Evolutionary conservation across 164 flowering plant genomes (phyloP).

Genomic region (Tinospora cordifolia): DNA sequence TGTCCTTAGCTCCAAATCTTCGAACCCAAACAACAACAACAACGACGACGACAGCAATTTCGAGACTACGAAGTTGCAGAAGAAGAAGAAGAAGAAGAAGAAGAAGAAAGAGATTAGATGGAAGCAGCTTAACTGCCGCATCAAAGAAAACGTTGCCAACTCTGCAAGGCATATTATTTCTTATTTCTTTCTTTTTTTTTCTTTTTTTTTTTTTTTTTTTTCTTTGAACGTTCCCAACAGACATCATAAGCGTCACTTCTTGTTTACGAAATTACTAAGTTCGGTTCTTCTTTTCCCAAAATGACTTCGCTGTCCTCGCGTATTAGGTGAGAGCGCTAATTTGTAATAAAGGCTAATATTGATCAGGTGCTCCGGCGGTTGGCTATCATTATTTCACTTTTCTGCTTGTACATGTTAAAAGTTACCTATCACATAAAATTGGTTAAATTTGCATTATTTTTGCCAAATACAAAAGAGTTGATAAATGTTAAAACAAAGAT

Average conservation of each 20-base stretch:
- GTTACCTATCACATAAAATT: no score
- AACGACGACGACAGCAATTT: constrained; percentile 1
- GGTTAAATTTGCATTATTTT: no score
- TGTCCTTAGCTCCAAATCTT: background rate
- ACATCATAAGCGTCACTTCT: background rate
- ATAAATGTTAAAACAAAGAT: no score
- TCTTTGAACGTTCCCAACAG: constrained; percentile 8
- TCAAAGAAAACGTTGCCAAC: constrained; percentile 20
- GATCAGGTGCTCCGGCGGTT: background rate
- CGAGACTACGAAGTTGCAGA: background rate
- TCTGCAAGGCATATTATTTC: constrained; percentile 15
- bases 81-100: constrained; percentile 4
- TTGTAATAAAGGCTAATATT: background rate
- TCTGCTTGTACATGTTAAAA: no score
- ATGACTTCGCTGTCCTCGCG: background rate
- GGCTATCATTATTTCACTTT: background rate
- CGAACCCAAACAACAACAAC: background rate
- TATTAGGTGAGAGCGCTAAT: background rate
- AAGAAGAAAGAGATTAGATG: constrained; percentile 23
- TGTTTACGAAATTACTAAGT: background rate
- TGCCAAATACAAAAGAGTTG: no score
- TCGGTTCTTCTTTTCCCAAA: background rate
- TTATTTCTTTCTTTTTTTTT: no score
- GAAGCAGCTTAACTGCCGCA: constrained; percentile 51
- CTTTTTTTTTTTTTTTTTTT: no score